Evolutionary conservation across 2,329 filamentous ascomycete genomes (phyloP), one percentile per base, ranked within the genome.

Genomic region (Scytalidium sp.): DNA sequence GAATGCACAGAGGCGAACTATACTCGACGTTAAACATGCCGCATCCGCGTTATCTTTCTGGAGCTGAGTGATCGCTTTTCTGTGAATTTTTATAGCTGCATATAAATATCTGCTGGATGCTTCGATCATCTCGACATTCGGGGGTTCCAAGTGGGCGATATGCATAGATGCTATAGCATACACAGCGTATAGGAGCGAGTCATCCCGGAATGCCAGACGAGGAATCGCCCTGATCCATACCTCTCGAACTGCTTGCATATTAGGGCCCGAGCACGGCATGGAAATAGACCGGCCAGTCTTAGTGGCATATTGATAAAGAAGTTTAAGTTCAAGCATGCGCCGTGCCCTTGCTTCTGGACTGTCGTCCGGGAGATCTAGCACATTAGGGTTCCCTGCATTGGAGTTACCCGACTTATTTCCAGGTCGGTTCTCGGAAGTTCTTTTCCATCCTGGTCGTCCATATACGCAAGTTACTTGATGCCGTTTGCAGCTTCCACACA

Each of bases 251-350:
- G 50, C 55, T n/a, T 49, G 40, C 13, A 36, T 25, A 44, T 19
- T 41, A 45, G 21, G 44, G 17, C 15, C 43, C 42, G 3, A 53
- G 29, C n/a, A 46, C 47, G 27, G 19, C n/a, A 58, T 25, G 32
- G 29, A 41, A 13, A 47, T 36, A 2, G 55, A 54, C 11, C 44
- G 42, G 22, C 50, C 44, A 15, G 56, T 56, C 17, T 44, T 47
- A 19, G 51, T 50, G 36, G 53, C 55, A 39, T 55, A 60, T 2
- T 58, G 52, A 21, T 57, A 55, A n/a, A 60, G 49, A 17, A 61
- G 56, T 20, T 39, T 51, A 3, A 61, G 54, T 44, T 61, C 58
- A 15, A 50, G 43, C 15, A 56, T 40, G 19, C 59, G 56, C 19
- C 56, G 46, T 11, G 43, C 39, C 17, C 19, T 46, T 20, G 51